Base-by-base conservation (phyloP, 305 asterid genomes). In the Withania somnifera region DNA sequence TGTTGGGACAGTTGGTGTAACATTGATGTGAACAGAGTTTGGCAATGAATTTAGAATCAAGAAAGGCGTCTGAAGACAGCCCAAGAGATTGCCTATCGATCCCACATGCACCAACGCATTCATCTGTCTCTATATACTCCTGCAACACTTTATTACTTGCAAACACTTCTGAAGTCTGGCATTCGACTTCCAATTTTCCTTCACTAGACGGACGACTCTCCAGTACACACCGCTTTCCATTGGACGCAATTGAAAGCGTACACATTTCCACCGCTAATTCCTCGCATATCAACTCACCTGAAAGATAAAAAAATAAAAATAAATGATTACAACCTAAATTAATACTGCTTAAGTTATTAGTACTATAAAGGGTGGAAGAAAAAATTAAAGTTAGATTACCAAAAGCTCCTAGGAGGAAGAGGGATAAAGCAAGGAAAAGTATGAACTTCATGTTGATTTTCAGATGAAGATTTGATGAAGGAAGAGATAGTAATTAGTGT, bases 1-100 rank as follows among this genome's bases (percentile, higher is more conserved):
- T 88, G 82, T 90, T 92, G 42, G 94, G 97, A 78, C 97, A 92
- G 80, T 88, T 87, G 1, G 86, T 76, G 73, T 87, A 87, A 52
- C 96, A 92, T 24, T 85, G 75, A 7, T 82, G 82, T 6, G 91
- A 89, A 87, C 97, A 92, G 58, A 92, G 84, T 13, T 85, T 85
- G 77, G 89, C 56, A 52, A 85, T 68, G 82, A 85, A 90, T 3
- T 67, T 71, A n/a, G 90, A 30, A 26, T 90, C 91, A 2, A 87
- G 78, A 8, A 92, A 90, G 30, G 85, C 77, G 76, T 92, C 97
- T 19, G 83, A 81, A 8, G 79, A 75, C 1, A 75, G 40, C 17
- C 79, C 79, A 28, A 75, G 79, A 50, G 79, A 75, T 28, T 75
- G 79, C 26, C 79, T 75, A 9, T 75, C 79, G 9, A 50, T 61